Conservation (phyloP, 495 filamentous ascomycete species). For the Neurospora sp. region DNA sequence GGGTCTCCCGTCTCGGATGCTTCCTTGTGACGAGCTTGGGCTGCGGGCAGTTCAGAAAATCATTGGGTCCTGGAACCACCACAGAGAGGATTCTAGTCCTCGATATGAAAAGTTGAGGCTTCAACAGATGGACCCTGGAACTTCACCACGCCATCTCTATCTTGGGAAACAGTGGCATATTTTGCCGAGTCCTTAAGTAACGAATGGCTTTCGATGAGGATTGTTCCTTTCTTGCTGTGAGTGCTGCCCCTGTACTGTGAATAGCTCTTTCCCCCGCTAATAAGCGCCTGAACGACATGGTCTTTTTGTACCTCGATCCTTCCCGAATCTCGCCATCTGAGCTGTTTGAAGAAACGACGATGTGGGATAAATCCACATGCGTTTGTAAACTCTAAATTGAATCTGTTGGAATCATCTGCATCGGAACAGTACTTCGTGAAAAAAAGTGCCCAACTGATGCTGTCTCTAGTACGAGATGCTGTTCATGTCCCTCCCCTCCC, state of each 20-base stretch:
- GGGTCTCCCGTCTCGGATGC: background rate
- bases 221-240: background rate
- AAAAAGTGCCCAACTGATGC: background rate
- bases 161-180: background rate
- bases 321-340: background rate
- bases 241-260: background rate
- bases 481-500: background rate
- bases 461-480: background rate
- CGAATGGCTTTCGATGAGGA: background rate
- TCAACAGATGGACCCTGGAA: background rate
- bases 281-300: background rate
- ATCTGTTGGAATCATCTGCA: background rate
- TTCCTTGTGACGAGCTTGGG: background rate
- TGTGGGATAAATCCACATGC: background rate
- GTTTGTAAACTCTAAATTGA: background rate
- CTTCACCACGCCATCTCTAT: background rate
- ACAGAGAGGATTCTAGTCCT: background rate
- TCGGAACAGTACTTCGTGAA: background rate
- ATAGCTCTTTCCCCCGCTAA: background rate
- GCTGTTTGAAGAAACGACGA: background rate
- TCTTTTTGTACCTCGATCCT: background rate
- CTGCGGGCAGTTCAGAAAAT: background rate
- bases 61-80: background rate
- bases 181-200: background rate
- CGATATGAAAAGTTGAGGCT: background rate